Base-by-base conservation (phyloP, 306 rosid species). In the Castanopsis chinensis region DNA sequence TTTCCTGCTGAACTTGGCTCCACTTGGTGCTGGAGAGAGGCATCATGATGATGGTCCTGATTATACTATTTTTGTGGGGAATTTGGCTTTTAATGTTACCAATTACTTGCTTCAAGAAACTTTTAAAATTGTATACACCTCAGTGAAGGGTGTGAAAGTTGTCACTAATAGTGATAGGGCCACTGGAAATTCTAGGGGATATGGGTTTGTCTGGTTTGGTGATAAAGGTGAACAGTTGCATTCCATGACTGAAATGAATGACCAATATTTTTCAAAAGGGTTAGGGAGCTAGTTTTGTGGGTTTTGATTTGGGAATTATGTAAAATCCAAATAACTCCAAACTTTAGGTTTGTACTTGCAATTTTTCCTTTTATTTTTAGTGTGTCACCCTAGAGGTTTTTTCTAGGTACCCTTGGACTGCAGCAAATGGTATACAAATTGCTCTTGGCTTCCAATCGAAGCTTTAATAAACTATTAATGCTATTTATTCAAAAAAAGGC, bases 131-230 rank as follows among this genome's bases (percentile, higher is more conserved):
- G 78, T 73, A 5, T 90, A 86, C 71, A 72, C 68, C 15, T 84
- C 89, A 4, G 85, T 90, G 19, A 90, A 90, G 82, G 91, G 93
- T 59, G 93, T 90, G 1, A 90, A 88, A 78, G 93, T 90, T 70
- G 93, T 90, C 15, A 90, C 87, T 21, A 41, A 41, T 41, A 2
- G 45, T 41, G 93, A 90, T 74, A 83, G 91, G 80, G 54, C 87
- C 75, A 90, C 93, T 21, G 91, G 90, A 58, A 90, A 90, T 53
- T 88, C 93, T 1, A 90, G 86, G 72, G 93, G 93, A 70, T 90
- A 88, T 74, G 91, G 91, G 20, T 90, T 90, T 82, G 91, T 90
- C 12, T 84, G 85, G 83, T 90, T 90, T 54, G 85, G 87, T 8
- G 93, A 90, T 25, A 89, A 90, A 69, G 53, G 58, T 71, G 87